A percentile compares a stretch with the other conserved stretches of the same genome.
Conservation (phyloP, 2,329 filamentous ascomycete genomes). For the Pezicula neosporulosa region DNA sequence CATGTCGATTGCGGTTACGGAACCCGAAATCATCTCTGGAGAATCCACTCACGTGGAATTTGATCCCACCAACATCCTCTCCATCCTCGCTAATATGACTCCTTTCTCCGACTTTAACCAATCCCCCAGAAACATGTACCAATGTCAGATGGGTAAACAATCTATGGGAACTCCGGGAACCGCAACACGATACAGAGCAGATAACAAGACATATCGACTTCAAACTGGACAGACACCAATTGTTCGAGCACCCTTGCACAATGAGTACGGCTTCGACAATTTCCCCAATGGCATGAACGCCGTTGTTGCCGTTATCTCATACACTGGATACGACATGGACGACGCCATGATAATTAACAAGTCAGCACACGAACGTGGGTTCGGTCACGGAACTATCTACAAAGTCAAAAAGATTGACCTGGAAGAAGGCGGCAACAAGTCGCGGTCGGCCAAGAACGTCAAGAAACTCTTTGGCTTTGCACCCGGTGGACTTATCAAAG, state of each 20-base stretch:
- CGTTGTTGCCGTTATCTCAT: constrained; percentile 95
- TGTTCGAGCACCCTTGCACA: constrained; percentile 87
- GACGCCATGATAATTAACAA: constrained; percentile 99
- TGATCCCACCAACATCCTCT: constrained; percentile 93
- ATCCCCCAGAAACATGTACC: constrained; percentile 98
- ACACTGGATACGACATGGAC: constrained; percentile 99
- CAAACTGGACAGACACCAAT: constrained; percentile 96
- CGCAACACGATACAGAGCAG: constrained; percentile 79
- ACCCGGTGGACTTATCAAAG: constrained; percentile 68
- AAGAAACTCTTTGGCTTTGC: constrained; percentile 90
- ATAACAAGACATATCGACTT: constrained; percentile 94
- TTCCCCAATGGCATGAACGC: constrained; percentile 97
- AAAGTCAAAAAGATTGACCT: constrained; percentile 93
- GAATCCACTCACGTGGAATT: constrained; percentile 92
- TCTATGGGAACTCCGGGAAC: constrained; percentile 96
- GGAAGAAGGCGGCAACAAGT: constrained; percentile 69
- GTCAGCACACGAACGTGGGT: constrained; percentile 90
- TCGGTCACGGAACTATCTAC: constrained; percentile 94
- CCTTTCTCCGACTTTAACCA: constrained; percentile 99
- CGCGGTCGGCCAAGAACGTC: constrained; percentile 63
- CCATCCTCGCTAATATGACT: constrained; percentile 97
- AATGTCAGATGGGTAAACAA: constrained; percentile 99
- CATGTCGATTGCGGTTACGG: constrained; percentile 95
- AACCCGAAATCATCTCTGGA: constrained; percentile 81
- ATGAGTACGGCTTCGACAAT: constrained; percentile 95